Evolutionary conservation across 2,329 filamentous ascomycete species (phyloP).

Genomic region (Whalleya microplaca): DNA sequence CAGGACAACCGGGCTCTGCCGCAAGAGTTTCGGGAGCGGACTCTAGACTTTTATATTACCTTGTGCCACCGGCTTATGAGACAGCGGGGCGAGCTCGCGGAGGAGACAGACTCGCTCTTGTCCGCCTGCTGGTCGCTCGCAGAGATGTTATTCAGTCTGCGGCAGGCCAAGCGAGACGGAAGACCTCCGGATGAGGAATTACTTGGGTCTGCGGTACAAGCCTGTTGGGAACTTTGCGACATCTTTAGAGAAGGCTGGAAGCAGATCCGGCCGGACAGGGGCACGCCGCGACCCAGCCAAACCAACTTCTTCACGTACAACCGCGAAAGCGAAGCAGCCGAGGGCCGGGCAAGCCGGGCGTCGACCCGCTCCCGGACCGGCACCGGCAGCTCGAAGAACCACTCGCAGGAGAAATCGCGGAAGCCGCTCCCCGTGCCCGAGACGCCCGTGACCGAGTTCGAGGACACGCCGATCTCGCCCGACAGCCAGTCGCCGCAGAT

Average conservation of each 20-base stretch:
- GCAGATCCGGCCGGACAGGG: slow-evolving; percentile 81
- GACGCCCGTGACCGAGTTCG: slow-evolving; percentile 93
- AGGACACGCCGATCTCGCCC: slow-evolving; percentile 83
- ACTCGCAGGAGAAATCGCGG: slow-evolving; percentile 53
- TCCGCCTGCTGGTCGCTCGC: slow-evolving; percentile 88
- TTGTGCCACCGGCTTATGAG: slow-evolving; percentile 97
- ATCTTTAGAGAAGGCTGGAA: slow-evolving; percentile 93
- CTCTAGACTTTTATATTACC: slow-evolving; percentile 92
- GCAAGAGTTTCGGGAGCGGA: slow-evolving; percentile 85
- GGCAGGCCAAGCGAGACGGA: slow-evolving; percentile 78
- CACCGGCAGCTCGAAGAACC: slow-evolving; percentile 52
- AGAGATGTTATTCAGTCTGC: slow-evolving; percentile 89
- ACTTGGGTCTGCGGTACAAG: slow-evolving; percentile 84
- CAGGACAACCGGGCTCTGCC: slow-evolving; percentile 80
- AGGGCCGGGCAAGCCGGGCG: slow-evolving; percentile 52
- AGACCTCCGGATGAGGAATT: slow-evolving; percentile 79
- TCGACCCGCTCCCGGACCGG: slow-evolving; percentile 58
- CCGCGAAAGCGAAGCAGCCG: slow-evolving; percentile 7
- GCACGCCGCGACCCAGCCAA: slow-evolving; percentile 82
- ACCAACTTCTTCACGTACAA: slow-evolving; percentile 63
- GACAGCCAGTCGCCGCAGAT: slow-evolving; percentile 75
- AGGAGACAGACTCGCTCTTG: slow-evolving; percentile 83
- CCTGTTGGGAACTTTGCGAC: slow-evolving; percentile 93
- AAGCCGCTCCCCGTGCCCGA: slow-evolving; percentile 67
- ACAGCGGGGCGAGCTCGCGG: slow-evolving; percentile 75